A percentile compares a stretch with the other conserved stretches of the same genome.
phyloP scores from a whole-genome alignment of 495 filamentous ascomycete species.

The Sordaria brevicollis region DNA sequence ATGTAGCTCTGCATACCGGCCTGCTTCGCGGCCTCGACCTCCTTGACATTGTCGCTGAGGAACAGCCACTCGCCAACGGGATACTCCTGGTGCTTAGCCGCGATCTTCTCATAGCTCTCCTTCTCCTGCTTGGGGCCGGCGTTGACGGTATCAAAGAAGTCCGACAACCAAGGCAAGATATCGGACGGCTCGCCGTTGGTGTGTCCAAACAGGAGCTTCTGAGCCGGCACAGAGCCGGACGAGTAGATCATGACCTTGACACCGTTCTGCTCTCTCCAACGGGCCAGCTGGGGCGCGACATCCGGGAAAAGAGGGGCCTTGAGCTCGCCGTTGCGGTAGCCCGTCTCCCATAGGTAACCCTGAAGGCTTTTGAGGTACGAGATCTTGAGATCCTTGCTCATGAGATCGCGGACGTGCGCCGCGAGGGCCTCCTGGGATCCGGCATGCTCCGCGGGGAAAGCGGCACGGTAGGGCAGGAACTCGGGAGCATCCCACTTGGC shows the following conservation, averaged over 20 bases:
- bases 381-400: conserved; percentile 54
- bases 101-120: conserved; percentile 51
- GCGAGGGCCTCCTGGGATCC: conserved; percentile 38
- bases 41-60: conserved; percentile 59
- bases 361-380: conserved; percentile 62
- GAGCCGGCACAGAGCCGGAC: conserved; percentile 58
- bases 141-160: conserved; percentile 63
- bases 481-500: conserved; percentile 47
- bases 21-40: conserved; percentile 53
- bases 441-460: conserved; percentile 52
- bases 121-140: conserved; percentile 57
- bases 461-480: conserved; percentile 48
- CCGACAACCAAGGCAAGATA: conserved; percentile 41
- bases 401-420: conserved; percentile 52
- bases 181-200: conserved; percentile 49
- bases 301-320: conserved; percentile 59
- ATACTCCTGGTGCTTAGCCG: conserved; percentile 28
- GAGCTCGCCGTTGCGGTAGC: conserved; percentile 51
- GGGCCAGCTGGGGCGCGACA: conserved; percentile 43
- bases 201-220: conserved; percentile 59
- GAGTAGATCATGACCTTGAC: conserved; percentile 57
- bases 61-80: conserved; percentile 46
- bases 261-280: conserved; percentile 35
- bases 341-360: conserved; percentile 59
- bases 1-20: conserved; percentile 54